Conservation (phyloP, 768 basidiomycete species). For the Lepiota venenata region DNA sequence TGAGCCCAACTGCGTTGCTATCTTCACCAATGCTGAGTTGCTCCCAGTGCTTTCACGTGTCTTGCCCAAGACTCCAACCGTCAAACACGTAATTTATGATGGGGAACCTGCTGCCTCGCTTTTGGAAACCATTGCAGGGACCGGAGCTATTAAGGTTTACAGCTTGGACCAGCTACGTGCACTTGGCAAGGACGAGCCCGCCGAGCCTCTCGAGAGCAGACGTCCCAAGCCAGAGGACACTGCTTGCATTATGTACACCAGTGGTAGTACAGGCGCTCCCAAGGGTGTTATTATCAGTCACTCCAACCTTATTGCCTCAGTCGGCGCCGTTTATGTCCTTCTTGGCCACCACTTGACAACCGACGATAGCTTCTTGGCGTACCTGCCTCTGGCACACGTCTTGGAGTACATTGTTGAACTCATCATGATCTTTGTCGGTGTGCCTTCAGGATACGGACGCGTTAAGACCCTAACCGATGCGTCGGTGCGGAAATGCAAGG, state of each 20-base stretch:
- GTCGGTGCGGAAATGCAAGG: conserved; percentile 82
- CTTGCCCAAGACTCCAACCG: conserved; percentile 64
- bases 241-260: conserved; percentile 70
- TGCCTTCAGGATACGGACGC: conserved; percentile 85
- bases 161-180: conserved; percentile 69
- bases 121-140: conserved; percentile 54
- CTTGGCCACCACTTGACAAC: conserved; percentile 61
- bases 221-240: conserved; percentile 39
- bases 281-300: conserved; percentile 94
- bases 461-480: conserved; percentile 96
- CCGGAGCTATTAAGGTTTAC: conserved; percentile 59
- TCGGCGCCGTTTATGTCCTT: conserved; percentile 76
- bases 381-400: conserved; percentile 92
- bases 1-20: conserved; percentile 70
- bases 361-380: conserved; percentile 79
- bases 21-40: conserved; percentile 93
- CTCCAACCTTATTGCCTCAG: conserved; percentile 77
- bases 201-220: conserved; percentile 46
- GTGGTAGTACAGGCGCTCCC: conserved; percentile 87
- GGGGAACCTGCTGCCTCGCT: conserved; percentile 53
- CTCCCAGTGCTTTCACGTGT: conserved; percentile 76
- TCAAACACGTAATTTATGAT: conserved; percentile 85
- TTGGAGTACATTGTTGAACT: conserved; percentile 94
- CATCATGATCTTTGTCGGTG: conserved; percentile 66
- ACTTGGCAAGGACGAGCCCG: conserved; percentile 55